Evolutionary conservation across 352 stramenopile species (phyloP), one percentile per base, ranked within the genome.

Genomic region (Globisporangium lucens): DNA sequence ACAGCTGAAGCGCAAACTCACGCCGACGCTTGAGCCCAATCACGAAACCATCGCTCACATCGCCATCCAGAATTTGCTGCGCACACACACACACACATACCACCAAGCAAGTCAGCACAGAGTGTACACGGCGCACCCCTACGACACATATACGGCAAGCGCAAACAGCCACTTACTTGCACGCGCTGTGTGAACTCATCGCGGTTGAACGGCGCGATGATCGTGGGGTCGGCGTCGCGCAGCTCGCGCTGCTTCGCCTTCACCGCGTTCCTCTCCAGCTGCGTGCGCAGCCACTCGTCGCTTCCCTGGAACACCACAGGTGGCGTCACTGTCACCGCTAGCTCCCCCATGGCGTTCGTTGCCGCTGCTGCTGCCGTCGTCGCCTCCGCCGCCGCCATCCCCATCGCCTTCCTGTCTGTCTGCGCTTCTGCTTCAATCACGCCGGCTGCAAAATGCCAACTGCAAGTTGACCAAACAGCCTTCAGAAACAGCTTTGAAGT

Each of bases 41-140:
- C 33, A 95, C 87, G 56, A 95, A 95, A 47, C 87, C 87, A n/a
- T 87, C 83, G 63, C 80, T 87, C 51, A 83, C 79, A 20, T 93
- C 83, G 7, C 75, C 80, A 51, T 87, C 82, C 38, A 93, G 63
- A 12, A 91, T 80, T 56, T 78, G 73, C 82, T 90, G 8, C 10
- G 22, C 43, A 65, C 20, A 30, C 17, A 30, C 43, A 65, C 20
- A 30, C 17, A 30, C 30, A 57, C 55, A 30, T 47, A 68, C 64
- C 36, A 22, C 17, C 12, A 62, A 30, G 4, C 56, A 63, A 51
- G 43, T 51, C 35, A 36, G 24, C n/a, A 15, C 36, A 52, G 4
- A 22, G 30, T 10, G 24, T 62, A 51, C n/a, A n/a, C 56, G 20
- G 3, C 0, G 17, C 4, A 2, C 41, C 2, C 5, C 20, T 30